These are phyloP conservation scores for Paspalum vaginatum DNA, from an alignment of 176 grass and related monocot species.

Conservation along the genomic window DNA sequence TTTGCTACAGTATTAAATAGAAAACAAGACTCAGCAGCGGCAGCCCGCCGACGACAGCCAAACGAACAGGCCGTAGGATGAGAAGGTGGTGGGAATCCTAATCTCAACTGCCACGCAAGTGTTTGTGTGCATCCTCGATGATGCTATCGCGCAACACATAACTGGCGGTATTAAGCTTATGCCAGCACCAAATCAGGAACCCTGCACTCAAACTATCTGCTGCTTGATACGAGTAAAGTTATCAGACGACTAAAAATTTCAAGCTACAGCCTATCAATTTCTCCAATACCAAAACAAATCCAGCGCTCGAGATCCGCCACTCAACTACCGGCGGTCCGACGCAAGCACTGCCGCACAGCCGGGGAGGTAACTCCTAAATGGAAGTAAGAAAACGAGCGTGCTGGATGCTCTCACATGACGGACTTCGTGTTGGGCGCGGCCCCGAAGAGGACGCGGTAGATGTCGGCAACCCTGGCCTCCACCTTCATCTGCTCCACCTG, in stretches of 20 bases:
- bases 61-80: too few relatives aligned
- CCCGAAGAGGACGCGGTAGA: constrained; percentile 66
- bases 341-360: constrained; percentile 2
- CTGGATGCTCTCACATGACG: constrained; percentile 56
- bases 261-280: constrained; percentile 4
- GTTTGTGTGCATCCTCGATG: neutral
- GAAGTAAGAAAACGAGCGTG: neutral
- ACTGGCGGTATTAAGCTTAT: constrained; percentile 12
- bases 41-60: too few relatives aligned
- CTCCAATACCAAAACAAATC: neutral
- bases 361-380: neutral
- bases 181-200: neutral
- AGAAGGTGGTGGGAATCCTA: neutral
- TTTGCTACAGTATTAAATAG: too few relatives aligned
- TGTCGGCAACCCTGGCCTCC: constrained; percentile 63
- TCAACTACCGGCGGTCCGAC: neutral
- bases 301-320: constrained; percentile 10
- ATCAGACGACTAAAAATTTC: neutral
- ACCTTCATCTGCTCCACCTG: constrained; percentile 83
- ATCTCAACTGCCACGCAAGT: neutral
- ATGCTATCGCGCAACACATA: neutral
- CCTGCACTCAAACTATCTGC: neutral
- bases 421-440: constrained; percentile 55
- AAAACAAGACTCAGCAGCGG: too few relatives aligned
- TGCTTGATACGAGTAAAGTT: neutral